phyloP scores from a whole-genome alignment of 805 yeast species.

The Suhomyces prunicola region DNA sequence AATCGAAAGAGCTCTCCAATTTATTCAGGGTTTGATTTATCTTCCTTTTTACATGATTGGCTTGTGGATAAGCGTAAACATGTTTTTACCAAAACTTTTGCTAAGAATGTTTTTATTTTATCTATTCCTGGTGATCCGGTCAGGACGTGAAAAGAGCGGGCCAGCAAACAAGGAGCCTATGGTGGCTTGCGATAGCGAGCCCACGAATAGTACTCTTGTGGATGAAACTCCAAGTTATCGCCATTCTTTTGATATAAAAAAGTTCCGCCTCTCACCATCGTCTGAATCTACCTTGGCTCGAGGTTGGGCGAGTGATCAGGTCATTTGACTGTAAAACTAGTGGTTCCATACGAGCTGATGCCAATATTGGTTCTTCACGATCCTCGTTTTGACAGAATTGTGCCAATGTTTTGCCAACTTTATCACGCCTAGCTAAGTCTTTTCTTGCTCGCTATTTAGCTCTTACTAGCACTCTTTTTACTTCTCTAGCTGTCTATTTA shows the following conservation, averaged over 20 bases:
- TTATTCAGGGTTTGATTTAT: conserved; percentile 7
- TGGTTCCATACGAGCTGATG: too few species aligned
- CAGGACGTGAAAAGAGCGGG: neutral
- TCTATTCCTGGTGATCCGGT: neutral
- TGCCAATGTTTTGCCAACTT: too few species aligned
- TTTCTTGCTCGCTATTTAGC: too few species aligned
- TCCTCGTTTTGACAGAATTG: neutral
- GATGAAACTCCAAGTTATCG: neutral
- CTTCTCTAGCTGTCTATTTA: too few species aligned
- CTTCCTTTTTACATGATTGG: conserved; percentile 17
- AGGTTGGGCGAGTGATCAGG: neutral
- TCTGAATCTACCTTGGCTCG: neutral
- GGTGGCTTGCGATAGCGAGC: neutral
- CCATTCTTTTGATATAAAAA: conserved; percentile 1
- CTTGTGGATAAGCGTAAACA: conserved; percentile 10
- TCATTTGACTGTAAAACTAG: neutral
- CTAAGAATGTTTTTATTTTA: conserved; percentile 7
- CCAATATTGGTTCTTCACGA: neutral
- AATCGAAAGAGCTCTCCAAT: neutral
- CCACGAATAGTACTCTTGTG: neutral
- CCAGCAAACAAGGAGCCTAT: neutral
- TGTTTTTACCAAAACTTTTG: conserved; percentile 21
- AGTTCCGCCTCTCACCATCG: neutral
- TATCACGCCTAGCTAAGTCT: too few species aligned
- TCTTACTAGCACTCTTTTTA: too few species aligned